phyloP scores from a whole-genome alignment of 306 rosid genomes.

The Acacia confusa region DNA sequence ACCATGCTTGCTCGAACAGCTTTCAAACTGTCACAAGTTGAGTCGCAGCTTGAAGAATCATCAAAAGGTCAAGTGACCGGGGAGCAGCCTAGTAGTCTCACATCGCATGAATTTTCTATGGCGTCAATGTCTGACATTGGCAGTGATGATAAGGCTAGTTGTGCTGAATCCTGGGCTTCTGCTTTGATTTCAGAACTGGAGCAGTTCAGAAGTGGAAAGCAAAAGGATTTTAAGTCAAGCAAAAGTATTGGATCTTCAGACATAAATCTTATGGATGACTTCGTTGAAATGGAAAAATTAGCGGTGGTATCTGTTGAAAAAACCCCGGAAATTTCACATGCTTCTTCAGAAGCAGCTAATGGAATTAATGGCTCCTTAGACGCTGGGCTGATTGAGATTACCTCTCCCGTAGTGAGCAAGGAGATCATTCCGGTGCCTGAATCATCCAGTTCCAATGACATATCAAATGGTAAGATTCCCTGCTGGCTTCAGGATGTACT shows the following conservation, averaged over 20 bases:
- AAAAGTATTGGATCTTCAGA: constrained; percentile 47
- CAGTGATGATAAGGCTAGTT: constrained; percentile 62
- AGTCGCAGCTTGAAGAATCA: constrained; percentile 29
- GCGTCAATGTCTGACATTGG: constrained; percentile 54
- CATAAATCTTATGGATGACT: constrained; percentile 68
- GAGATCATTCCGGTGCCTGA: constrained; percentile 46
- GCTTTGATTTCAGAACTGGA: constrained; percentile 63
- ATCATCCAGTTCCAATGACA: constrained; percentile 20
- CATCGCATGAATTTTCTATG: constrained; percentile 39
- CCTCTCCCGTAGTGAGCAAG: constrained; percentile 32
- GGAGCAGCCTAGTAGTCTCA: constrained; percentile 36
- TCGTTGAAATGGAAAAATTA: constrained; percentile 71
- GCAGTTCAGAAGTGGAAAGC: constrained; percentile 53
- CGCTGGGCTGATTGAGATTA: constrained; percentile 30
- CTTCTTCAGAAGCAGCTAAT: constrained; percentile 32
- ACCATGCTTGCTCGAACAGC: constrained; percentile 48
- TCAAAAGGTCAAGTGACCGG: constrained; percentile 34
- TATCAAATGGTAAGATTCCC: constrained; percentile 31
- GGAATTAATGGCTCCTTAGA: constrained; percentile 34
- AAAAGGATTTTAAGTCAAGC: constrained; percentile 36
- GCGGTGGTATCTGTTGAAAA: constrained; percentile 58
- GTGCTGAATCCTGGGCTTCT: constrained; percentile 67
- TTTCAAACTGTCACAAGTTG: constrained; percentile 34
- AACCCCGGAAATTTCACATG: constrained; percentile 28
- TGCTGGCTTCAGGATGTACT: constrained; percentile 46